Evolutionary conservation across 225 moss, liverwort and hornwort species (phyloP), one percentile per base, ranked within the genome.

Genomic region (Thuidium tamariscinum): DNA sequence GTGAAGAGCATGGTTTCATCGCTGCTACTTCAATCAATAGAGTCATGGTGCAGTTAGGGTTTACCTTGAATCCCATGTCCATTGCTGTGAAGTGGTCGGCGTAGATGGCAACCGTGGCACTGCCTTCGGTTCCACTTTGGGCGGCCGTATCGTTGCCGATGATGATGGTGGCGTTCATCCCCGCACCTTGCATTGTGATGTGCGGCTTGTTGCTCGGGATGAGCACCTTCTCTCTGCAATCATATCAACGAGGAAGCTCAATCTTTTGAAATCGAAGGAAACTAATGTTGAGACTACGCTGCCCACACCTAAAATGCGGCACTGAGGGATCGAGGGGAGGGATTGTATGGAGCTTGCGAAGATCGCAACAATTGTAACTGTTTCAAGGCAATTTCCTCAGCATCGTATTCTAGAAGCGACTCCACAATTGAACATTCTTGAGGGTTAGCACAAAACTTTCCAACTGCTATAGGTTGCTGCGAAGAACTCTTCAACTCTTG

Each of bases 21-120:
- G 21, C 16, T 30, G 21, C 32, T 39, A 68, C 36, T 51, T 67
- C 69, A 65, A 18, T 63, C 65, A 37, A 61, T 73, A 59, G 62
- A 68, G 48, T 77, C 80, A 62, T 26, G 65, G 12, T 66, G 74
- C 81, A 52, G 19, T 12, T 39, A 29, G 67, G 67, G 8, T 54
- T 36, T 72, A 93, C 93, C 88, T 93, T 93, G 83, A 93, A 93
- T 83, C 92, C 92, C 90, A 93, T 92, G 79, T 92, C 91, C 78
- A 89, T 70, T 4, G 91, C 91, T 26, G 89, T 92, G 85, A 93
- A 93, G 67, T 91, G 91, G 77, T 94, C 89, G 27, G 93, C 91
- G 61, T 93, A 91, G 81, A 94, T 93, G 13, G 89, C 89, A 59
- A 94, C 93, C 9, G 93, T 92, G 42, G 91, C 93, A 41, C 93